Base-by-base conservation (phyloP, 176 grass and related monocot species). In the Cenchrus americanus region DNA sequence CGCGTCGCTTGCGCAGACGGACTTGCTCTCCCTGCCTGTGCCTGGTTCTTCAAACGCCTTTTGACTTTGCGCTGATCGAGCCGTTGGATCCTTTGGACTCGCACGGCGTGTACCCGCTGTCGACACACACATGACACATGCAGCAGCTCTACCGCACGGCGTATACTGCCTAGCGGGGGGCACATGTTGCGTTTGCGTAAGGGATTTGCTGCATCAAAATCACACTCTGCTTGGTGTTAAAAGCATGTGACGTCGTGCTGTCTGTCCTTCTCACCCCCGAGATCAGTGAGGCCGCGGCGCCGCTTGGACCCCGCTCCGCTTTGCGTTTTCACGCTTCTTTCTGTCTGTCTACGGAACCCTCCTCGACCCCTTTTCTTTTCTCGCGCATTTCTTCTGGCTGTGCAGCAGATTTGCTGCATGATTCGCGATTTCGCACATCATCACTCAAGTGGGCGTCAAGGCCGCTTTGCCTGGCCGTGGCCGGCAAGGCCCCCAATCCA, bases 241-340 rank as follows among this genome's bases (percentile, higher is more conserved):
- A 54, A 54, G 52, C 17, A 18, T 19, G 18, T 4, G 6, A 57
- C 34, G 27, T 30, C 34, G 34, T 37, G 27, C 27, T 30, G 27
- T 30, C 27, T 30, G 27, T 30, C 27, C 1, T 30, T 30, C 2
- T 30, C 27, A 30, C 27, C 27, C 27, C 27, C 27, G 27, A 30
- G 27, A 30, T 30, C 27, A 30, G 54, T 57, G 8, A 54, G 15
- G 21, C 19, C 66, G 2, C 10, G 0, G 41, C 10, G 9, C 41
- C 19, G 7, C 41, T 23, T 23, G 26, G 81, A 64, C 46, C 19
- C 5, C 6, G 61, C 24, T 30, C 5, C 6, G 61, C 24, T 11
- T 11, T 74, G 81, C 27, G 71, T 46, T 46, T 34, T 30, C 40
- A 18, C 43, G 62, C 42, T 61, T 77, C n/a, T n/a, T n/a, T n/a